phyloP scores from a whole-genome alignment of 768 basidiomycete species.

The Termitomyces sp. region DNA sequence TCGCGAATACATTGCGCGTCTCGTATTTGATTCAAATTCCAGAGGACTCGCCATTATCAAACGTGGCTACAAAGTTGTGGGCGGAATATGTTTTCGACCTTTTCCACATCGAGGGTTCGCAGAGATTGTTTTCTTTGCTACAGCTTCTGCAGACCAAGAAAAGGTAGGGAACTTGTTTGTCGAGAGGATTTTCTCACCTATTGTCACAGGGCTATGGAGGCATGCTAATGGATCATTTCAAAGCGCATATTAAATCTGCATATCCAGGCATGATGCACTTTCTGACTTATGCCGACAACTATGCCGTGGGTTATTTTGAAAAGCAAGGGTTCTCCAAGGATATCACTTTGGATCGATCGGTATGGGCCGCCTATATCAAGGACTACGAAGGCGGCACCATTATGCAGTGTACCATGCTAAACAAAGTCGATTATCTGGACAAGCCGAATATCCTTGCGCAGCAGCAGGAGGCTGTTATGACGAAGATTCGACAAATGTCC shows the following conservation, averaged over 20 bases:
- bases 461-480: constrained; percentile 88
- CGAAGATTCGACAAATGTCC: constrained; percentile 84
- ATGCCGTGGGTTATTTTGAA: constrained; percentile 98
- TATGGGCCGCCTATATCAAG: constrained; percentile 99
- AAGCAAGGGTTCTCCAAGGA: constrained; percentile 99
- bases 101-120: constrained; percentile 94
- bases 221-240: constrained; percentile 98
- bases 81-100: constrained; percentile 95
- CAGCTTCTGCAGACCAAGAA: constrained; percentile 94
- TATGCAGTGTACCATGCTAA: constrained; percentile 98
- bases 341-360: constrained; percentile 83
- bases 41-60: constrained; percentile 93
- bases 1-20: constrained; percentile 93
- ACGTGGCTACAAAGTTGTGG: constrained; percentile 91
- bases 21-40: constrained; percentile 93
- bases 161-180: constrained; percentile 56
- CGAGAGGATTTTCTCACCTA: background rate
- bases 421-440: constrained; percentile 84
- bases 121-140: constrained; percentile 98
- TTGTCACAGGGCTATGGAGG: constrained; percentile 87
- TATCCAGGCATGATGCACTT: constrained; percentile 92
- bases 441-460: constrained; percentile 69
- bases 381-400: constrained; percentile 99
- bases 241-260: constrained; percentile 80
- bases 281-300: constrained; percentile 98